Evolutionary conservation across 192 early-diverging fungal species (phyloP).

Genomic region (Backusella liffmaniae): DNA sequence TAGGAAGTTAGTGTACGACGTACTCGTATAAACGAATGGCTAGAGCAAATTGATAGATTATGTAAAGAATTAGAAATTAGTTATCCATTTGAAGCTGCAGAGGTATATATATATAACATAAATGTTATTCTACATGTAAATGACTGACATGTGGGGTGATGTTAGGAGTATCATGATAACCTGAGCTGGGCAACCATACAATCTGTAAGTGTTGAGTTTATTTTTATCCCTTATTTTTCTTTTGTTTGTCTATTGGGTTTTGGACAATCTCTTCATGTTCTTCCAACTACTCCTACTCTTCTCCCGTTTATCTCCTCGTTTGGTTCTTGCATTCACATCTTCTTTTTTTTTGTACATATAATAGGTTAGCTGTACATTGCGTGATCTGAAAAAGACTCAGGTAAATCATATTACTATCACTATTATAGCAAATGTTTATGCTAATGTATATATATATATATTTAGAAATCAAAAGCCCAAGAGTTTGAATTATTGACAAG

Average conservation of each 20-base stretch:
- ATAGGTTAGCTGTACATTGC: slow-evolving; percentile 11
- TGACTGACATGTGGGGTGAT: not conserved
- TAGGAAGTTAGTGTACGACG: not conserved
- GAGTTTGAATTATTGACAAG: slow-evolving; percentile 18
- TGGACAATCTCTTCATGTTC: not conserved
- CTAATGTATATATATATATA: not conserved
- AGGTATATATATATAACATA: slow-evolving; percentile 11
- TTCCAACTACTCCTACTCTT: not conserved
- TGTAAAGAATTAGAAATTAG: not conserved
- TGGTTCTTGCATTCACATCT: not conserved
- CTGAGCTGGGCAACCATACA: slow-evolving; percentile 35
- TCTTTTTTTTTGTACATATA: not conserved
- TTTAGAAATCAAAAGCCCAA: slow-evolving; percentile 14
- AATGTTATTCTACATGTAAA: not conserved
- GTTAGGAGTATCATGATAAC: slow-evolving; percentile 12
- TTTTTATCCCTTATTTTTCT: not conserved
- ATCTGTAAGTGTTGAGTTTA: slow-evolving; percentile 17
- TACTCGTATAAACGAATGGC: slow-evolving; percentile 2
- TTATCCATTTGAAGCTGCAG: slow-evolving; percentile 16
- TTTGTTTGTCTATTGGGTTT: not conserved
- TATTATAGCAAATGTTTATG: not conserved
- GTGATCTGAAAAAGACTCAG: slow-evolving; percentile 13
- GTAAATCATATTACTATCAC: not conserved
- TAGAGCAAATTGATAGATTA: slow-evolving; percentile 1
- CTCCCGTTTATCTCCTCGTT: not conserved